These are phyloP conservation scores for Sarcodon aspratus DNA, from an alignment of 768 basidiomycete genomes.

Conservation along the genomic window DNA sequence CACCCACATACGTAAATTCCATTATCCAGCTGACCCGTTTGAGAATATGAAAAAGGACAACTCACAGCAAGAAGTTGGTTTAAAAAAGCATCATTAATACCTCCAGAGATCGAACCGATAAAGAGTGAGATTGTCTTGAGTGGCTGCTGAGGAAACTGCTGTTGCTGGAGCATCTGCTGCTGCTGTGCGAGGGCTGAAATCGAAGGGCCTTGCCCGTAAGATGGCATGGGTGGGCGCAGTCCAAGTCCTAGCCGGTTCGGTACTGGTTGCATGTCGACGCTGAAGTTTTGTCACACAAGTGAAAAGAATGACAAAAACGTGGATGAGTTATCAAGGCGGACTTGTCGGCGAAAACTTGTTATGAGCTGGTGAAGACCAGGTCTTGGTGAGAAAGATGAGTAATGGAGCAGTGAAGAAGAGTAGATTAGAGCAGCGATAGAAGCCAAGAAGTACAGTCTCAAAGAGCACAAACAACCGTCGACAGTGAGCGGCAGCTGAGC, in stretches of 20 bases:
- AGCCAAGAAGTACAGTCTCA: no score
- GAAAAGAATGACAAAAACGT: no score
- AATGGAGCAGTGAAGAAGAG: no score
- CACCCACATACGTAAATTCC: neutral
- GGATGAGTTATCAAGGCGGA: no score
- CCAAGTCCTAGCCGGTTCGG: conserved; percentile 79
- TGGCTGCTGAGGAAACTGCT: conserved; percentile 57
- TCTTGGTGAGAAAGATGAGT: no score
- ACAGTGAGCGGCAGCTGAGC: no score
- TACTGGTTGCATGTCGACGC: conserved; percentile 43
- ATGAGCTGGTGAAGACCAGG: no score
- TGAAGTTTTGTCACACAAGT: neutral
- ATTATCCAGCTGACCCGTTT: neutral
- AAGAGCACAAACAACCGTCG: no score
- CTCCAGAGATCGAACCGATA: conserved; percentile 92
- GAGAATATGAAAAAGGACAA: conserved; percentile 5
- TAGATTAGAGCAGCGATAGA: no score
- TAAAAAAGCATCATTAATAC: conserved; percentile 75
- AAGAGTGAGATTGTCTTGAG: conserved; percentile 73
- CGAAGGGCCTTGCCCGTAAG: conserved; percentile 87
- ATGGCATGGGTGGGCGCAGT: conserved; percentile 78
- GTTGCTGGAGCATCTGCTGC: conserved; percentile 45
- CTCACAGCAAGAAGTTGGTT: conserved; percentile 69
- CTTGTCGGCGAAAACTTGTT: no score
- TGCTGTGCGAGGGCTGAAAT: conserved; percentile 85